phyloP scores from a whole-genome alignment of 176 grass and related monocot species.

The Leersia perrieri region DNA sequence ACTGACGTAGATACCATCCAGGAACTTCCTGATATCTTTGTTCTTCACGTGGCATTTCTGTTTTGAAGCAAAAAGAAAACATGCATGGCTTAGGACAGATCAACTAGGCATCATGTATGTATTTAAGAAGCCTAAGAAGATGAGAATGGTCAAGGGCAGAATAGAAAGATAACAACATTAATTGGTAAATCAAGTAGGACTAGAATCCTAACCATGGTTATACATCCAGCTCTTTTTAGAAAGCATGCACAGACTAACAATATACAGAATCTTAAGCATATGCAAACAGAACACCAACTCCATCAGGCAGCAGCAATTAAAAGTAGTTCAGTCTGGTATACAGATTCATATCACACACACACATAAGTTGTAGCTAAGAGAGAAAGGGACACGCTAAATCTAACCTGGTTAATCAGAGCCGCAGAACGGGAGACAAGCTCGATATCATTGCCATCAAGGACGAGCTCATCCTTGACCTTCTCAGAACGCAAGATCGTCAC shows the following conservation, averaged over 20 bases:
- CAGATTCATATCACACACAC: neutral
- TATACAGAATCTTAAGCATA: neutral
- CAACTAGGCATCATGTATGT: neutral
- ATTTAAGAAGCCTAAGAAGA: neutral
- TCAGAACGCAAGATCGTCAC: slow-evolving; percentile 70
- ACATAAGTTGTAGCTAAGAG: neutral
- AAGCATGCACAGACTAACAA: neutral
- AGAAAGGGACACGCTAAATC: neutral
- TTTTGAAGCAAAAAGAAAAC: neutral
- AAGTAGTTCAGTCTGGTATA: too few relatives aligned
- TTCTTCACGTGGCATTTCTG: slow-evolving; percentile 88
- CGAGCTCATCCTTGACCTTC: slow-evolving; percentile 87
- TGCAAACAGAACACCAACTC: neutral
- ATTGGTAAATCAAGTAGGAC: neutral
- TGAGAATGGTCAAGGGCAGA: neutral
- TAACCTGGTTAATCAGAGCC: slow-evolving; percentile 76
- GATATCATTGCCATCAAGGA: slow-evolving; percentile 81
- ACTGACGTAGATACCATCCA: slow-evolving; percentile 78
- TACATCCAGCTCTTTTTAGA: neutral
- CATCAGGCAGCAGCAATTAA: neutral
- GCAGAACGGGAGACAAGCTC: slow-evolving; percentile 75
- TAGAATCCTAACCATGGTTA: neutral
- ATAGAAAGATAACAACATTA: neutral
- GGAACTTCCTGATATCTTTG: slow-evolving; percentile 81
- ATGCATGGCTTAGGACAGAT: neutral